Conservation (phyloP, 2,329 filamentous ascomycete species). For the Fusarium solani-melongenae region DNA sequence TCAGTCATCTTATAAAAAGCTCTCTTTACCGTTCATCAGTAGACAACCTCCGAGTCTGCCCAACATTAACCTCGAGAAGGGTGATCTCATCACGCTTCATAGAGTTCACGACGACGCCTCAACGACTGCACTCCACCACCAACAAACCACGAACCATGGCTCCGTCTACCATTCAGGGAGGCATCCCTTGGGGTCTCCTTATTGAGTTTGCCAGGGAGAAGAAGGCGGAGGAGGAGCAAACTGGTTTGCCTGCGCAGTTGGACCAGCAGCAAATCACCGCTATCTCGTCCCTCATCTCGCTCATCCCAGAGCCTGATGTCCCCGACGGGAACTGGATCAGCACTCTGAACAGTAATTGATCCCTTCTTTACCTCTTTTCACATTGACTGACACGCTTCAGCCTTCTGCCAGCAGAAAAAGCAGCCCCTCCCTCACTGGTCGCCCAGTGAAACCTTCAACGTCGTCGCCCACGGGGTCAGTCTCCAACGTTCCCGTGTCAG, state of each 20-base stretch:
- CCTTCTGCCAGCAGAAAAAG: conserved; percentile 18
- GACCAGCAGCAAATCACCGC: conserved; percentile 52
- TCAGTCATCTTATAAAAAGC: background rate
- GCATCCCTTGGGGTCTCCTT: conserved; percentile 32
- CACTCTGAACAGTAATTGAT: conserved; percentile 40
- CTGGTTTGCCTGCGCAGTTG: conserved; percentile 49
- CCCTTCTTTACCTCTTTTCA: background rate
- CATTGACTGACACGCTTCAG: conserved; percentile 7
- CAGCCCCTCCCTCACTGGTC: conserved; percentile 1
- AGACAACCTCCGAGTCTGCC: background rate
- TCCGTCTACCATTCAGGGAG: background rate
- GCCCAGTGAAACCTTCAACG: conserved; percentile 26
- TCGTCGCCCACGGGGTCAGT: conserved; percentile 18
- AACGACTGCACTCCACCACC: background rate
- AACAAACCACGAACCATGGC: conserved; percentile 8
- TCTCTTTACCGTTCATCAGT: background rate
- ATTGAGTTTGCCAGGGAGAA: conserved; percentile 31
- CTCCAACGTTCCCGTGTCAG: conserved; percentile 40
- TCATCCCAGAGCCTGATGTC: conserved; percentile 43
- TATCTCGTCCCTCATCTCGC: conserved; percentile 53
- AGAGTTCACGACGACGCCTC: background rate
- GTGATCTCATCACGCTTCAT: background rate
- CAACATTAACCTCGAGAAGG: background rate
- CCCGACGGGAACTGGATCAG: conserved; percentile 45
- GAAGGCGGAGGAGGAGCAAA: conserved; percentile 23